Percentiles rank a stretch among this genome's conserved stretches.
Conservation (phyloP, 768 basidiomycete species). For the Tylopilus sp. region DNA sequence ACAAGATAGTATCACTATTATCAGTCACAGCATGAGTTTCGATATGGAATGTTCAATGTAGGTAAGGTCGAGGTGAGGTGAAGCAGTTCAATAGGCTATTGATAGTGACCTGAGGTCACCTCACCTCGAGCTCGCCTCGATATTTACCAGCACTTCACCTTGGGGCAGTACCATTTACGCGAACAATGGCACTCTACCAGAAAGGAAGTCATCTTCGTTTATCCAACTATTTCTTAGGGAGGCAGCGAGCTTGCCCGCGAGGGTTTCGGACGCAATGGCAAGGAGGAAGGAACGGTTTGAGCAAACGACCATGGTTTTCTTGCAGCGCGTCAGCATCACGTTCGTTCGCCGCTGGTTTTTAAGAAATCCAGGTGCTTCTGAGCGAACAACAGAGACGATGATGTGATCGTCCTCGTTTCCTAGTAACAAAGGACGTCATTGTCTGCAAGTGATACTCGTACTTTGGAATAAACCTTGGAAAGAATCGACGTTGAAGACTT, state of each 20-base stretch:
- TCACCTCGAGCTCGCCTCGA: too few relatives aligned
- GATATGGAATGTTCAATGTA: too few relatives aligned
- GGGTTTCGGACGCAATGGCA: constrained; percentile 15
- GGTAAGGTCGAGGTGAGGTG: too few relatives aligned
- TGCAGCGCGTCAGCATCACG: constrained; percentile 82
- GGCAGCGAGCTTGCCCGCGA: constrained; percentile 24
- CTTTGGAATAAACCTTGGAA: constrained; percentile 62
- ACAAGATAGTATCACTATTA: too few relatives aligned
- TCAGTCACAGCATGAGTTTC: too few relatives aligned
- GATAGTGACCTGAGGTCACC: too few relatives aligned
- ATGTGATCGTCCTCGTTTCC: constrained; percentile 81
- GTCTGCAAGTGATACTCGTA: background rate
- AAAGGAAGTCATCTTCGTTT: constrained; percentile 4
- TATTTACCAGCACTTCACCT: too few relatives aligned
- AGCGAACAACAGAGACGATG: constrained; percentile 66
- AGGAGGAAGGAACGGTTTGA: constrained; percentile 39
- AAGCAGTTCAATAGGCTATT: too few relatives aligned
- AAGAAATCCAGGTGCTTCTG: constrained; percentile 61
- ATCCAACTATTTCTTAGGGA: constrained; percentile 14
- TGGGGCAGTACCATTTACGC: too few relatives aligned
- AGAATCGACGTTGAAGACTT: constrained; percentile 72
- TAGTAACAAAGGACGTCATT: constrained; percentile 28
- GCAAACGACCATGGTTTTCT: constrained; percentile 69
- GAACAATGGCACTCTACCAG: too few relatives aligned
- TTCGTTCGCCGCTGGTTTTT: constrained; percentile 62